Evolutionary conservation across 225 moss, liverwort and hornwort species (phyloP).

Genomic region (Neckera pumila): DNA sequence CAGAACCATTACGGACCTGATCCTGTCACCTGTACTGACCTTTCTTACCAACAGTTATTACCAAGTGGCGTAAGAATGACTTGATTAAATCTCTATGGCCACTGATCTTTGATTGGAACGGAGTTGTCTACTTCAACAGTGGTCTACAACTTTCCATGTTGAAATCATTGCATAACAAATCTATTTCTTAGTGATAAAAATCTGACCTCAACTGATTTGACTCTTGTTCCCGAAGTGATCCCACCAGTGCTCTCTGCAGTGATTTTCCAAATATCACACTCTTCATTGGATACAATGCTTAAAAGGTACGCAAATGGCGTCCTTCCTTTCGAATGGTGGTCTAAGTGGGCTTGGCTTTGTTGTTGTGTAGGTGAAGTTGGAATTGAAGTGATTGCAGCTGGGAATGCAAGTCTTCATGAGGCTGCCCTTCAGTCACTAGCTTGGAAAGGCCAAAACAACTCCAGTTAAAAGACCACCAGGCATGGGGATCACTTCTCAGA

Average conservation of each 20-base stretch:
- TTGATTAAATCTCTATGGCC: neutral
- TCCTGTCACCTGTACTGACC: neutral
- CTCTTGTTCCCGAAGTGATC: neutral
- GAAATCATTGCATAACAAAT: neutral
- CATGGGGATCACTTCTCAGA: neutral
- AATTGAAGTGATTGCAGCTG: constrained; percentile 68
- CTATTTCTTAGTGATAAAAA: too few species aligned
- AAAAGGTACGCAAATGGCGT: neutral
- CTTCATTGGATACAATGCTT: neutral
- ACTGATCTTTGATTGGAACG: neutral
- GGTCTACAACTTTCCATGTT: neutral
- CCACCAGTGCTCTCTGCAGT: neutral
- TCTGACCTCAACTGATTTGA: neutral
- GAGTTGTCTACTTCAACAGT: neutral
- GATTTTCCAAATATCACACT: neutral
- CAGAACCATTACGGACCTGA: neutral
- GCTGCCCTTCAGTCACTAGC: constrained; percentile 52
- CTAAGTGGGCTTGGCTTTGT: neutral
- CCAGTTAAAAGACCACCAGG: neutral
- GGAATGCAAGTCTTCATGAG: constrained; percentile 44
- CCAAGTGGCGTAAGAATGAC: neutral
- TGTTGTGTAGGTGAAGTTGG: constrained; percentile 43
- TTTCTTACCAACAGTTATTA: neutral
- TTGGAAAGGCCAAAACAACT: constrained; percentile 1
- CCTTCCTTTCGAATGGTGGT: neutral